These are phyloP conservation scores for Chenopodium suecicum DNA, from an alignment of 148 eudicot species.

Conservation along the genomic window DNA sequence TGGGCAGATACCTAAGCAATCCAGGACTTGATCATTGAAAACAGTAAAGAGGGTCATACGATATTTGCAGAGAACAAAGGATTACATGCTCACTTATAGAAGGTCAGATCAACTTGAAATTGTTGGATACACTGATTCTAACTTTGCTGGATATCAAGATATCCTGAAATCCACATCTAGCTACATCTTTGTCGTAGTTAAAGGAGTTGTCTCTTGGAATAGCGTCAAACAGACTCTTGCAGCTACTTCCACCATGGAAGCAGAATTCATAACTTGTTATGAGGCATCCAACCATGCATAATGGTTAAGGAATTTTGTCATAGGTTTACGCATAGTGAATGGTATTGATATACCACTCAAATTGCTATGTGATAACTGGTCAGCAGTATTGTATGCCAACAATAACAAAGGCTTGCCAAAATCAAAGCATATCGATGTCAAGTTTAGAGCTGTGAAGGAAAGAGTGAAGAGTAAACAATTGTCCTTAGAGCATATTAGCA, in stretches of 20 bases:
- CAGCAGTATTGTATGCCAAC: background rate
- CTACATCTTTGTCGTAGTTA: background rate
- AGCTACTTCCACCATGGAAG: slow-evolving; percentile 14
- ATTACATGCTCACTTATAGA: slow-evolving; percentile 17
- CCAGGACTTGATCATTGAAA: background rate
- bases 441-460: background rate
- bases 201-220: slow-evolving; percentile 3
- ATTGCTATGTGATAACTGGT: slow-evolving; percentile 6
- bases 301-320: background rate
- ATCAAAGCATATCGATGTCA: background rate
- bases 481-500: background rate
- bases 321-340: too few relatives aligned
- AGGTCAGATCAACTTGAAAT: background rate
- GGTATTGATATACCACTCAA: background rate
- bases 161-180: background rate
- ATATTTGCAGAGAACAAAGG: slow-evolving; percentile 4
- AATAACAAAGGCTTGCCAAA: background rate
- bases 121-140: background rate
- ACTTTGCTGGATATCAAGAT: background rate
- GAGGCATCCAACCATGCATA: slow-evolving; percentile 11
- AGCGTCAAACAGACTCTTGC: background rate
- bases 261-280: slow-evolving; percentile 21
- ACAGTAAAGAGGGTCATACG: background rate
- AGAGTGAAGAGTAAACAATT: background rate
- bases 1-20: slow-evolving; percentile 1